Conservation (phyloP, 345 rosid genomes). For the rapeseed (Brassica napus) region DNA sequence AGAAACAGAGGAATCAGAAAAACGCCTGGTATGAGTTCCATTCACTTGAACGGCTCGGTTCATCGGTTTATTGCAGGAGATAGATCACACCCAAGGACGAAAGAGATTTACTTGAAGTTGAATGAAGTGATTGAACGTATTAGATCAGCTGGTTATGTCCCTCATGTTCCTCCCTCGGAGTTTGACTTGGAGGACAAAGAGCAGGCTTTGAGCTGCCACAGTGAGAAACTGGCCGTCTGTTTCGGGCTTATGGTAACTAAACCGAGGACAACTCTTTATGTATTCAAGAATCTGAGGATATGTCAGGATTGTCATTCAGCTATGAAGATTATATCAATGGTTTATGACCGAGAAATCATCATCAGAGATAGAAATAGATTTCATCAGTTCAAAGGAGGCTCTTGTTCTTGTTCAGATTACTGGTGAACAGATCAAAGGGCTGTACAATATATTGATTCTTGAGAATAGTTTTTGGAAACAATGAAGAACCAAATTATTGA, state of each 20-base stretch:
- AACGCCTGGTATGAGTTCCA: constrained; percentile 76
- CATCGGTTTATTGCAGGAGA: constrained; percentile 78
- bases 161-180: constrained; percentile 45
- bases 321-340: constrained; percentile 57
- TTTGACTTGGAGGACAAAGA: constrained; percentile 66
- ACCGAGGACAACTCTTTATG: constrained; percentile 49
- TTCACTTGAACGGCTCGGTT: constrained; percentile 52
- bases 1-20: constrained; percentile 55
- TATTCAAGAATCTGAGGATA: constrained; percentile 75
- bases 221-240: constrained; percentile 83
- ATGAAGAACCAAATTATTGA: neutral
- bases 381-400: constrained; percentile 68
- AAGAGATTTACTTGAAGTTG: constrained; percentile 55
- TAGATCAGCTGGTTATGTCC: constrained; percentile 61
- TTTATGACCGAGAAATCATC: constrained; percentile 62
- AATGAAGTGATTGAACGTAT: constrained; percentile 63
- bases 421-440: constrained; percentile 52
- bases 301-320: constrained; percentile 82
- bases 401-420: constrained; percentile 76
- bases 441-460: neutral
- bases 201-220: constrained; percentile 67
- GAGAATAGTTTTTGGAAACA: neutral
- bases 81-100: constrained; percentile 54
- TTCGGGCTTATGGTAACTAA: constrained; percentile 70
- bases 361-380: constrained; percentile 84